These are phyloP conservation scores for Penicillium decumbens DNA, from an alignment of 2,329 filamentous ascomycete species.

Conservation along the genomic window DNA sequence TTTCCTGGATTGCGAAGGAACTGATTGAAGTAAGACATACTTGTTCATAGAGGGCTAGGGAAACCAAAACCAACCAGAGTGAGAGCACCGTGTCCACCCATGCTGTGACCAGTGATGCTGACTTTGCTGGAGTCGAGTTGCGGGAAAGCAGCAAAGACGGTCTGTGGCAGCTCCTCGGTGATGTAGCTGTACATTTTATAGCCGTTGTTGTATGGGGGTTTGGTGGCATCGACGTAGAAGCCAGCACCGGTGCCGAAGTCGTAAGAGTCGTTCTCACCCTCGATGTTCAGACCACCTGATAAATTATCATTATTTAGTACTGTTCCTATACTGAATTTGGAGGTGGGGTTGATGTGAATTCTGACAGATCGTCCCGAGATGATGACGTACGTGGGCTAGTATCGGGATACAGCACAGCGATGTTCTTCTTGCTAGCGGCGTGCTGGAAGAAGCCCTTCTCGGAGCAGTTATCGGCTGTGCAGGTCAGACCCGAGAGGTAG, in stretches of 20 bases:
- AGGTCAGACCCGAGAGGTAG: conserved; percentile 91
- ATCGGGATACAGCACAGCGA: conserved; percentile 93
- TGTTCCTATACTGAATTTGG: not conserved
- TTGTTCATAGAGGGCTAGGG: not conserved
- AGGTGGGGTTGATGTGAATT: not conserved
- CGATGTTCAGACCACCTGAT: conserved; percentile 66
- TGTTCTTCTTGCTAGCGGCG: conserved; percentile 69
- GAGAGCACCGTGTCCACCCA: conserved; percentile 94
- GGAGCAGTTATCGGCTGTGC: conserved; percentile 76
- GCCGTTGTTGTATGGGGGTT: conserved; percentile 65
- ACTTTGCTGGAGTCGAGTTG: conserved; percentile 67
- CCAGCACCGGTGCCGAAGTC: conserved; percentile 91
- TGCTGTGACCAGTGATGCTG: conserved; percentile 87
- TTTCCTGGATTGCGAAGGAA: conserved; percentile 86
- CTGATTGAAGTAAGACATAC: conserved; percentile 29
- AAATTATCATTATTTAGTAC: not conserved
- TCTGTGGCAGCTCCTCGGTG: conserved; percentile 74
- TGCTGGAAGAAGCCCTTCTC: conserved; percentile 88
- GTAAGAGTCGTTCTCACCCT: conserved; percentile 79
- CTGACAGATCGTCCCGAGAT: not conserved
- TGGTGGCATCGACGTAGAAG: conserved; percentile 88
- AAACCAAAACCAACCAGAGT: conserved; percentile 56
- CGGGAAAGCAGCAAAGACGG: conserved; percentile 67
- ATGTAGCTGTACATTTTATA: conserved; percentile 97
- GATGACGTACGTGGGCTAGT: conserved; percentile 71